These are phyloP conservation scores for Thraustotheca clavata DNA, from an alignment of 352 stramenopile species.

Conservation along the genomic window DNA sequence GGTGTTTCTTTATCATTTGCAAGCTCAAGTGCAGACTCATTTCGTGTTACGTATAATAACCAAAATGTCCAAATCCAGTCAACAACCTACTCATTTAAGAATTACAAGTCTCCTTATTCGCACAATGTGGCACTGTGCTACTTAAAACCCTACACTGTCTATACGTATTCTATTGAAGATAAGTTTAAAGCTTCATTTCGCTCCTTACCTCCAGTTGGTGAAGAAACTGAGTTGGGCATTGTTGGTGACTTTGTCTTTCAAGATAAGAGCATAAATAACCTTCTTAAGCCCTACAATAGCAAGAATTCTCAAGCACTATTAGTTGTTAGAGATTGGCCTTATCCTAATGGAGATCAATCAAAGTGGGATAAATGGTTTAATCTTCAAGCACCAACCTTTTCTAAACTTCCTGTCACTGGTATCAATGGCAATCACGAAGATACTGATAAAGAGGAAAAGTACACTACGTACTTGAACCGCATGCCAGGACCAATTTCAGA, in stretches of 20 bases:
- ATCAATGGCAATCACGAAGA: conserved; percentile 69
- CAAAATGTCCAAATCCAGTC: no score
- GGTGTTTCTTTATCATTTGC: no score
- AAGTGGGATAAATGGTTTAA: conserved; percentile 67
- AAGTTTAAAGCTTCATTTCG: no score
- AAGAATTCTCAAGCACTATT: conserved; percentile 38
- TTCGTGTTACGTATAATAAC: no score
- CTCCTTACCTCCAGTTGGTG: no score
- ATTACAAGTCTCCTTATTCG: no score
- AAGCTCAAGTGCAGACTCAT: no score
- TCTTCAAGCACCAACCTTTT: conserved; percentile 41
- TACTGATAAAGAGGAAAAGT: conserved; percentile 30
- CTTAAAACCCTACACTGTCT: no score
- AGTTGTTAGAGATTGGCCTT: conserved; percentile 52
- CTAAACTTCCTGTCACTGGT: conserved; percentile 34
- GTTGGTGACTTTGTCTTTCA: conserved; percentile 27
- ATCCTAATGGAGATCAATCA: conserved; percentile 51
- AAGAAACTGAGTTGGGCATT: conserved; percentile 4
- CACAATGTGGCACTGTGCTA: no score
- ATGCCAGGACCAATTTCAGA: conserved; percentile 44
- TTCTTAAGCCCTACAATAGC: conserved; percentile 32
- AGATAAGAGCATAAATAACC: conserved; percentile 28
- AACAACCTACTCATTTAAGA: no score
- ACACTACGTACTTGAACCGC: conserved; percentile 37
- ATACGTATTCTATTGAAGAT: no score